Evolutionary conservation across 139 green algal genomes (phyloP), one percentile per base, ranked within the genome.

Genomic region (Ostreobium quekettii): DNA sequence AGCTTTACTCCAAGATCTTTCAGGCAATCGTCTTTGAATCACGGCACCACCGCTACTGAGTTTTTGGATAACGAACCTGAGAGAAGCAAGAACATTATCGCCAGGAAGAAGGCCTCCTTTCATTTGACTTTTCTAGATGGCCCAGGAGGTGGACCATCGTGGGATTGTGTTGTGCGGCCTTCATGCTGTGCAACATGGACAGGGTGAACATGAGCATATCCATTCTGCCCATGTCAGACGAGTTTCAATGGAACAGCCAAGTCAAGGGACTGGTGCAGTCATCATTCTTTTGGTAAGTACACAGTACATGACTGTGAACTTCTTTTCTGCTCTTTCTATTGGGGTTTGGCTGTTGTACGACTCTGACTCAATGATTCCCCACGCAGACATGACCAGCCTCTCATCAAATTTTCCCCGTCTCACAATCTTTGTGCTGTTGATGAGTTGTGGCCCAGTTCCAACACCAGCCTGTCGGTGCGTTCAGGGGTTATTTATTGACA

Each of bases 171-270:
- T 96, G 96, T 59, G 61, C 87, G 3, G 92, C 92, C 28, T 97
- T 97, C 78, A 89, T 97, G 81, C 81, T 97, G 15, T 97, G 92
- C 70, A 94, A 93, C 82, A 89, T 93, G 77, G 92, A 97, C 75
- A 79, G 89, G 4, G 90, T 97, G 38, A 99, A 99, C 83, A 98
- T 99, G 93, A 86, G 73, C 65, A 90, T 99, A 6, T 90, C 94
- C 6, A 91, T 99, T 48, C 76, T 99, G 73, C 93, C 93, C 39
- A 99, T 99, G 92, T 63, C 78, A 0, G 42, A 89, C 69, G 63
- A 92, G 65, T 97, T 83, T 56, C 81, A 76, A 3, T 99, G 94
- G 94, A 73, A 82, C 72, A 72, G 69, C 6, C 67, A 79, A 8
- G 96, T 88, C 7, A 85, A 93, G 47, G 95, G 95, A 26, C 77